phyloP scores from a whole-genome alignment of 2,329 filamentous ascomycete species.

The Fusarium sacchari region DNA sequence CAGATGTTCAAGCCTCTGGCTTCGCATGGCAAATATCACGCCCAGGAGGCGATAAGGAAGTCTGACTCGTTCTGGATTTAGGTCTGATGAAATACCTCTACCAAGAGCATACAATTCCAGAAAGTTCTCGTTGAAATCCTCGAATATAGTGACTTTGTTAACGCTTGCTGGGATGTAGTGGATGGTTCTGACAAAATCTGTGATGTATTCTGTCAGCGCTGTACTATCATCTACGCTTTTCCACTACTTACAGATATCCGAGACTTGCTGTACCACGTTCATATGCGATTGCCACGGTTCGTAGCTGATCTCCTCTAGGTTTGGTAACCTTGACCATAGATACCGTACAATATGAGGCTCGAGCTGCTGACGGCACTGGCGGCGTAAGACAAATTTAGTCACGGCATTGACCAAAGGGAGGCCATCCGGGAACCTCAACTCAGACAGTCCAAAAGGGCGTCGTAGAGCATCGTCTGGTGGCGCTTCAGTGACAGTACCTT shows the following conservation, averaged over 20 bases:
- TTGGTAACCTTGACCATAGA: constrained; percentile 9
- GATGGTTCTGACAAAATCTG: rapidly evolving
- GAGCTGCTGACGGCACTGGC: constrained; percentile 20
- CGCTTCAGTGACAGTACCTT: background rate
- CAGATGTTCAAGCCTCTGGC: background rate
- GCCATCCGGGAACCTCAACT: background rate
- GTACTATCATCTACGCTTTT: rapidly evolving
- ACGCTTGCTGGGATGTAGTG: constrained; percentile 29
- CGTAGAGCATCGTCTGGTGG: constrained; percentile 1
- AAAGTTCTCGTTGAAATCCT: constrained; percentile 30
- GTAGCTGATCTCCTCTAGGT: background rate
- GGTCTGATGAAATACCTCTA: rapidly evolving
- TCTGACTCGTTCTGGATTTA: constrained; percentile 4
- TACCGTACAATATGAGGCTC: background rate
- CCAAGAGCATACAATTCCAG: background rate
- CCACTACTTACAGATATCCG: background rate
- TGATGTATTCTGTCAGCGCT: background rate
- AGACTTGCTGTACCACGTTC: rapidly evolving
- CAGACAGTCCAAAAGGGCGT: background rate
- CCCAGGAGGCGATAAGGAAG: background rate
- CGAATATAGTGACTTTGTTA: constrained; percentile 19
- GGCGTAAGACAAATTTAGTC: constrained; percentile 11
- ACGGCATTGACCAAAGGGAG: background rate
- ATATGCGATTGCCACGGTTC: constrained; percentile 12
- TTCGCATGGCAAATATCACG: background rate